Conservation (phyloP, 225 moss, liverwort and hornwort genomes). For the Sphagnum contortum region DNA sequence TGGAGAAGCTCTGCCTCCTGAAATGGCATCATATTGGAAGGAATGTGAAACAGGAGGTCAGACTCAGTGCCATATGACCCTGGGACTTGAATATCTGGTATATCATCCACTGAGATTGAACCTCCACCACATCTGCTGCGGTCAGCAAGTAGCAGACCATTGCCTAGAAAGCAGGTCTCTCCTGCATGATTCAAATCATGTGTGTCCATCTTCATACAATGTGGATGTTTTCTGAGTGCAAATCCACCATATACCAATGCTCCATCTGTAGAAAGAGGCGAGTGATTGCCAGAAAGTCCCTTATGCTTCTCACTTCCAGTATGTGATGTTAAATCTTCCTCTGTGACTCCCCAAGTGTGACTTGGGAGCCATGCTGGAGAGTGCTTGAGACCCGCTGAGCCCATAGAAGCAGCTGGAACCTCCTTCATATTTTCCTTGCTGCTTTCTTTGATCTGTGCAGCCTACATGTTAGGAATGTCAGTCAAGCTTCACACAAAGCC, state of each 20-base stretch:
- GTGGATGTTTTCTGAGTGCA: constrained; percentile 21
- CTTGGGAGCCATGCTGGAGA: constrained; percentile 18
- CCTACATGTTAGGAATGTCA: constrained; percentile 2
- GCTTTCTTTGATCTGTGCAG: constrained; percentile 46
- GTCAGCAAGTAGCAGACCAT: constrained; percentile 37
- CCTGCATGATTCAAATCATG: constrained; percentile 45
- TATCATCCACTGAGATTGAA: constrained; percentile 40
- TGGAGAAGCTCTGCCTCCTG: constrained; percentile 68
- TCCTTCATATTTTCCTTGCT: constrained; percentile 65
- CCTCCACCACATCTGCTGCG: constrained; percentile 24
- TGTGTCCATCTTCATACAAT: constrained; percentile 21
- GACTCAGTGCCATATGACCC: constrained; percentile 66
- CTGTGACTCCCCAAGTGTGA: constrained; percentile 28
- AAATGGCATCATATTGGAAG: constrained; percentile 71
- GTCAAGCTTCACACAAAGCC: too few species aligned
- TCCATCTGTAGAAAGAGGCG: background rate
- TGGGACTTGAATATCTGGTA: constrained; percentile 57
- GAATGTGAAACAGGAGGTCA: constrained; percentile 68
- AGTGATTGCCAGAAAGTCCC: constrained; percentile 19
- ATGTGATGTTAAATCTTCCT: constrained; percentile 33
- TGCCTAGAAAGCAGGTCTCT: constrained; percentile 38
- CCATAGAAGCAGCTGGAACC: constrained; percentile 24
- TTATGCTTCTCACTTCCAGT: constrained; percentile 29
- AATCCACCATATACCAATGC: constrained; percentile 12
- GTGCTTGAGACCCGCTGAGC: constrained; percentile 26